Base-by-base conservation (phyloP, 176 grass and related monocot species). In the sorghum (Sorghum bicolor) region DNA sequence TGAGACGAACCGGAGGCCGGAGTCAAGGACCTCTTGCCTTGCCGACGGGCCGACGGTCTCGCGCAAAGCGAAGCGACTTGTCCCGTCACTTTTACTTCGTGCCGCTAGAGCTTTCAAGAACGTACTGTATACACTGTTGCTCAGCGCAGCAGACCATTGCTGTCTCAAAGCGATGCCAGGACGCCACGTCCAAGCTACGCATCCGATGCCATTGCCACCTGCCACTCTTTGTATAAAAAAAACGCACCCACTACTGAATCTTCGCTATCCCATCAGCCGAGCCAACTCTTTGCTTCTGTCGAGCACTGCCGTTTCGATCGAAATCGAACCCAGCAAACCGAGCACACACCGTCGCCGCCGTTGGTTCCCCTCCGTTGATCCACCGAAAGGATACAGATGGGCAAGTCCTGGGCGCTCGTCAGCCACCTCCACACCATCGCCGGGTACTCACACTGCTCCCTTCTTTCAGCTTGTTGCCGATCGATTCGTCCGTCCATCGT, bases 131-230 rank as follows among this genome's bases (percentile, higher is more conserved):
- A 7, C 50, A n/a, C 61, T 6, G 2, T 4, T n/a, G 74, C 77
- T 16, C 20, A 64, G 74, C 4, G 68, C 32, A 33, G 32, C 25
- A 30, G 50, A 7, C 33, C 52, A 0, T 61, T 0, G 8, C 28
- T 17, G 43, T n/a, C 16, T 2, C 55, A 9, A 79, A 36, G 43
- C 11, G 25, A 75, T 80, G 72, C 67, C 37, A 16, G 67, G 44
- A 48, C 60, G 88, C 79, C 88, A 90, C 88, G 88, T 79, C 61
- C 84, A 90, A 65, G 74, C 67, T 8, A 83, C n/a, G 80, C 73
- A 90, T 17, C 84, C n/a, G 74, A 31, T 83, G 45, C 88, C 74
- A 22, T 43, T 2, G 65, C 64, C 78, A 32, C 52, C 71, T 75
- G 31, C 64, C 69, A 13, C 10, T 0, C 7, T 5, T 28, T 10